A percentile compares a stretch with the other conserved stretches of the same genome.
Conservation (phyloP, 176 grass and related monocot genomes). For the Pontederia crassipes region DNA sequence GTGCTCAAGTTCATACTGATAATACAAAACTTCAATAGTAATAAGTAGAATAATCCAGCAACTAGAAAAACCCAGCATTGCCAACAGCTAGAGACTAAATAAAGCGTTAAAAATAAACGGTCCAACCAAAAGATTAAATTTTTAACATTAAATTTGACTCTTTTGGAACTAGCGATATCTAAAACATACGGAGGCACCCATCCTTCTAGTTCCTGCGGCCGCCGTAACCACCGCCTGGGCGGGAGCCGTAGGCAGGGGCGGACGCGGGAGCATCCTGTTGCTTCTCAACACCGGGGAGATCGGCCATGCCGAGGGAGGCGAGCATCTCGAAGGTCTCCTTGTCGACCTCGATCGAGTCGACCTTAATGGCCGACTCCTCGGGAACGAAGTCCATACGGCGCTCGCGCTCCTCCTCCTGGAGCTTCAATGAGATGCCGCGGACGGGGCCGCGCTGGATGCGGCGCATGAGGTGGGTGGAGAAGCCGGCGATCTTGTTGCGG, state of each 20-base stretch:
- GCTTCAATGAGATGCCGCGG: conserved; percentile 13
- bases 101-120: no score
- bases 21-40: no score
- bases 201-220: background rate
- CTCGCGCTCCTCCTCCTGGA: conserved; percentile 18
- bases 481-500: conserved; percentile 15
- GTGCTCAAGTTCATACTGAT: no score
- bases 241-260: background rate
- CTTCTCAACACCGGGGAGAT: conserved; percentile 17
- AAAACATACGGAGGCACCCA: no score
- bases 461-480: conserved; percentile 13
- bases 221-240: background rate
- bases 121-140: no score
- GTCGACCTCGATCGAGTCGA: conserved; percentile 8
- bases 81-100: no score
- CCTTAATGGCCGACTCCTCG: conserved; percentile 15
- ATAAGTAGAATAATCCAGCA: no score
- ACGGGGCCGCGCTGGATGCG: conserved; percentile 17
- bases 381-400: conserved; percentile 16
- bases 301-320: conserved; percentile 7
- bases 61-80: no score
- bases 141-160: no score
- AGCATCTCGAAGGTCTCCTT: conserved; percentile 17
- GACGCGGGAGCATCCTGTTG: background rate
- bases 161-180: no score